Evolutionary conservation across 768 basidiomycete species (phyloP), one percentile per base, ranked within the genome.

Genomic region (Xerocomellus intermedius): DNA sequence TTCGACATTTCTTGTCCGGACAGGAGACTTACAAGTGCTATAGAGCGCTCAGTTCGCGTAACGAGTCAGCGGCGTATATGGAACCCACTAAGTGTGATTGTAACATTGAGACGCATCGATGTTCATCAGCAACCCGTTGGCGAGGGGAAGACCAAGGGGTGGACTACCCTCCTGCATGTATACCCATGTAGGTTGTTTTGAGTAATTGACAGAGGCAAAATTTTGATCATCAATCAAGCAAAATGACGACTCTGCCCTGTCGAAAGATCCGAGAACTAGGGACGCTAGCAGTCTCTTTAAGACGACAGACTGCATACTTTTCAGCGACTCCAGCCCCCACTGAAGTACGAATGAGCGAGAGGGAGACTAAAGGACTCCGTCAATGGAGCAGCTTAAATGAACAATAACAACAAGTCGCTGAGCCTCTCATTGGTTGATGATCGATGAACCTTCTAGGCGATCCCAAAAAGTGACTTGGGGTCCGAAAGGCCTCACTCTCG

Each of bases 141-240:
- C n/a, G 1, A 56, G 32, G 3, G 7, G 32, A 7, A 62, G 42
- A 17, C 45, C 62, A 19, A 63, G 54, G 1, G 50, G 43, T 54
- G 59, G 54, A 17, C 57, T 42, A 19, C 48, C 60, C 17, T 46
- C n/a, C 9, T 45, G 47, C 24, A 56, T 56, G 13, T 48, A 42
- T 14, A 46, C 39, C 61, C 62, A 56, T 49, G 48, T 50, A 2
- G 45, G 48, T 22, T 46, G 56, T 37, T 52, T 46, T 13, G 57
- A 52, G 28, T 51, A 63, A 5, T 42, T 2, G 14, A 57, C 61
- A 26, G 50, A 50, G 16, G 61, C 54, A 12, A 16, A 32, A 32
- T 56, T 57, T 46, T 56, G 57, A n/a, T 63, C 62, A 24, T 63
- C 62, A 26, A 63, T 62, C 22, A 33, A 52, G 30, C 57, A 60